Percentiles rank a stretch among this genome's conserved stretches.
Evolutionary conservation across 345 rosid genomes (phyloP).

Genomic region (Leavenworthia alabamica): DNA sequence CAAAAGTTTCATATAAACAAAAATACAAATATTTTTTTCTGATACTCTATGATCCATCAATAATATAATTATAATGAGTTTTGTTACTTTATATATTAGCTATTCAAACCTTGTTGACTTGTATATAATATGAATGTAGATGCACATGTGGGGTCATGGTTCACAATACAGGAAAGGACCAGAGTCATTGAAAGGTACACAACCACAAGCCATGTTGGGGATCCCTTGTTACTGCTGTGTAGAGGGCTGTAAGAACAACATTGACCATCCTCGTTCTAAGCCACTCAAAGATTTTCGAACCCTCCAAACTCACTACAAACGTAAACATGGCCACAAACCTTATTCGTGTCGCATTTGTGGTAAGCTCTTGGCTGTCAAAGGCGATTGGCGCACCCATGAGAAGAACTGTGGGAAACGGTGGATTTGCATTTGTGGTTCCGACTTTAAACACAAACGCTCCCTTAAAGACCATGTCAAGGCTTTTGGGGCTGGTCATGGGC

Average conservation of each 20-base stretch:
- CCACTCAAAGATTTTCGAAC: conserved; percentile 82
- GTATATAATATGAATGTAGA: conserved; percentile 44
- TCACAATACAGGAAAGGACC: conserved; percentile 76
- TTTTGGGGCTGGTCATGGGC: conserved; percentile 63
- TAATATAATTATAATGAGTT: background rate
- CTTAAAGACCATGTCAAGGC: conserved; percentile 81
- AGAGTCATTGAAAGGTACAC: conserved; percentile 62
- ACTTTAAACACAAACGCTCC: conserved; percentile 89
- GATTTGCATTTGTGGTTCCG: conserved; percentile 83
- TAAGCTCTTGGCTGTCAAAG: conserved; percentile 73
- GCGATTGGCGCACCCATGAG: conserved; percentile 92
- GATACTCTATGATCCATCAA: background rate
- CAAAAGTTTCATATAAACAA: background rate
- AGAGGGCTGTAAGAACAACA: conserved; percentile 79
- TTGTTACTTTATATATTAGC: background rate
- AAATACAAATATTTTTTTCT: background rate
- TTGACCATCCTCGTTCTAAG: conserved; percentile 67
- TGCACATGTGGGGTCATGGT: conserved; percentile 99
- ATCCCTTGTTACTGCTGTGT: conserved; percentile 86
- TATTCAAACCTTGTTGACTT: background rate
- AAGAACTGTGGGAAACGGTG: conserved; percentile 90
- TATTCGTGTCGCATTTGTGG: conserved; percentile 75
- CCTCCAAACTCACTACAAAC: conserved; percentile 77
- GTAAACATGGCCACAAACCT: conserved; percentile 71
- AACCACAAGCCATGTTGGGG: conserved; percentile 62